Evolutionary conservation across 176 grass and related monocot species (phyloP).

Genomic region (Pharus latifolius): DNA sequence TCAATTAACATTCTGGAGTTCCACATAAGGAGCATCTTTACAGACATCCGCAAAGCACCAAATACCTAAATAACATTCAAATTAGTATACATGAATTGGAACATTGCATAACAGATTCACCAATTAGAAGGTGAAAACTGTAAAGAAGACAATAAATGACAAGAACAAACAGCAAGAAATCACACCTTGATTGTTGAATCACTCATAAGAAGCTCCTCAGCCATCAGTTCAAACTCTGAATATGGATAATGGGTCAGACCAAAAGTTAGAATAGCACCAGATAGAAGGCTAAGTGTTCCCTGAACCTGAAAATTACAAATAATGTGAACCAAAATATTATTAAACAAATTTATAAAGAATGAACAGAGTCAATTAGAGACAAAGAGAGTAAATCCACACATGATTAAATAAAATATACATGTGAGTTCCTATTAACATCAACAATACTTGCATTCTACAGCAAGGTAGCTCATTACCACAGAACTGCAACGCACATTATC

Average conservation of each 20-base stretch:
- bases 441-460: too few species aligned
- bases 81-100: neutral
- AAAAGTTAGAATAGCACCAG: constrained; percentile 77
- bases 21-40: constrained; percentile 99
- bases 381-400: neutral
- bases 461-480: neutral
- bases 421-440: too few species aligned
- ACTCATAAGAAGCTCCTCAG: constrained; percentile 99
- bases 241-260: constrained; percentile 90
- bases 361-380: neutral
- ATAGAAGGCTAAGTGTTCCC: constrained; percentile 85
- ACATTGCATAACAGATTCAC: constrained; percentile 7
- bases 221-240: constrained; percentile 96
- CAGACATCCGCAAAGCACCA: constrained; percentile 93
- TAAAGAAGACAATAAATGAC: neutral
- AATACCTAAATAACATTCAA: constrained; percentile 57
- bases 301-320: constrained; percentile 72
- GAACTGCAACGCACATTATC: neutral
- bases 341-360: constrained; percentile 4
- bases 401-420: too few species aligned
- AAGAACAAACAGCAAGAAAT: constrained; percentile 17
- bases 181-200: constrained; percentile 94
- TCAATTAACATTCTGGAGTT: constrained; percentile 91
- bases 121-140: neutral
- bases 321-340: neutral